Evolutionary conservation across 2,329 filamentous ascomycete species (phyloP), one percentile per base, ranked within the genome.

Genomic region (Fusarium chaquense): DNA sequence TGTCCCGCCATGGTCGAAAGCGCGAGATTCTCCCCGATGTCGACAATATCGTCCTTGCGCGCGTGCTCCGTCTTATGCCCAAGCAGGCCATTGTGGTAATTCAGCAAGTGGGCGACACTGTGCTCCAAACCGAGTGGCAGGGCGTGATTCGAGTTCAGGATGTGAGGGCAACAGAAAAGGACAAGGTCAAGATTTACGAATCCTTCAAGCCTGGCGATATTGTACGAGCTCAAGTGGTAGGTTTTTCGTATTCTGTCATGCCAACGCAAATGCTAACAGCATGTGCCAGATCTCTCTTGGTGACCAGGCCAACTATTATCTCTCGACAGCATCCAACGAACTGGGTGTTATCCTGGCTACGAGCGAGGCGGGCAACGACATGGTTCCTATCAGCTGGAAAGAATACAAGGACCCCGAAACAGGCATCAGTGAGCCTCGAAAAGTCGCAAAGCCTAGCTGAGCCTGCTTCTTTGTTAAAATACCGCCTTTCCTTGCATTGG

Each of bases 331-430:
- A 30, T 89, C 89, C 72, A 98, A 99, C 80, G 92, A 97, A 78
- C 85, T 97, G 41, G 96, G 96, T 4, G 95, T 98, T 62, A 92
- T 99, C 40, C 93, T 98, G 89, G 96, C 95, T 12, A 91, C 88
- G 73, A 97, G 93, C 77, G 93, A 97, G 78, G 88, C 87, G 4
- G 94, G 94, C 2, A 95, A 97, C 80, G 88, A 92, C 74, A 97
- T 98, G 94, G 91, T 92, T 75, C 95, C 96, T 3, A 87, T 97
- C 58, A 97, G 91, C 80, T 99, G 96, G 96, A 97, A 91, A 83
- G 95, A 98, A 81, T 97, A 97, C 82, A 87, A 88, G 76, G 95
- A 98, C 83, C 89, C 90, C 1, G 89, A 91, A 76, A 97, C 91
- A 9, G 94, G 93, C 5, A 77, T 84, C 46, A 89, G 85, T 71